phyloP scores from a whole-genome alignment of 768 basidiomycete genomes.

The Suillus subluteus region DNA sequence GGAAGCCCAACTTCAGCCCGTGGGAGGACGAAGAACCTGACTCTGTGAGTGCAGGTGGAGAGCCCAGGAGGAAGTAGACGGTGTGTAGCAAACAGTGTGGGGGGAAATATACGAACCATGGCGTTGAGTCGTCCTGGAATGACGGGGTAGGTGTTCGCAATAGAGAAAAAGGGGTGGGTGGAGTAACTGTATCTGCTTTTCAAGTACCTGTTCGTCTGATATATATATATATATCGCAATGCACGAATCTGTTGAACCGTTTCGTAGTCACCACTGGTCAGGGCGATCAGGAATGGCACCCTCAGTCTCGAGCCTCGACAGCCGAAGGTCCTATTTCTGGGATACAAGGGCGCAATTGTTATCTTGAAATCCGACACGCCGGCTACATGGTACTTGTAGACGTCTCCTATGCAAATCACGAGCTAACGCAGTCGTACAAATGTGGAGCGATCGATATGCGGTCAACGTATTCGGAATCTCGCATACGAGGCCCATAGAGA shows the following conservation, averaged over 20 bases:
- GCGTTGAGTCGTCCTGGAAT: constrained; percentile 18
- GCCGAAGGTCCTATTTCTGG: constrained; percentile 3
- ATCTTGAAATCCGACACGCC: neutral
- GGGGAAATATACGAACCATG: constrained; percentile 18
- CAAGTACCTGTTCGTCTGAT: constrained; percentile 30
- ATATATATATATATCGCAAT: constrained; percentile 36
- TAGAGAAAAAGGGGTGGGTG: constrained; percentile 19
- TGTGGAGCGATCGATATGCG: neutral
- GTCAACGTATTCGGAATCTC: neutral
- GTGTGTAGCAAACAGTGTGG: constrained; percentile 6
- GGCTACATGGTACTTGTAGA: neutral
- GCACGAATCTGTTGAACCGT: constrained; percentile 31
- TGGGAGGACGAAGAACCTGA: constrained; percentile 74
- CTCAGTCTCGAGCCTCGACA: too few relatives aligned
- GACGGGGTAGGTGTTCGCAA: constrained; percentile 16
- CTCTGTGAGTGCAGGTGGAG: constrained; percentile 16
- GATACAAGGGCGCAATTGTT: neutral
- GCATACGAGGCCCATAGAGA: neutral
- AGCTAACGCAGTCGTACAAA: neutral
- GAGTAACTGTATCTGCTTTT: constrained; percentile 27
- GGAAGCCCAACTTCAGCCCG: constrained; percentile 78
- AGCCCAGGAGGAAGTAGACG: constrained; percentile 27
- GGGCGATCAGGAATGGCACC: neutral
- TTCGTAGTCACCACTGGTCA: neutral
- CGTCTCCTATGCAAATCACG: too few relatives aligned